Percentiles rank a stretch among this genome's conserved stretches.
These are phyloP conservation scores for Pneumocystis canis DNA, from an alignment of 1,139 yeast species.

Conservation along the genomic window DNA sequence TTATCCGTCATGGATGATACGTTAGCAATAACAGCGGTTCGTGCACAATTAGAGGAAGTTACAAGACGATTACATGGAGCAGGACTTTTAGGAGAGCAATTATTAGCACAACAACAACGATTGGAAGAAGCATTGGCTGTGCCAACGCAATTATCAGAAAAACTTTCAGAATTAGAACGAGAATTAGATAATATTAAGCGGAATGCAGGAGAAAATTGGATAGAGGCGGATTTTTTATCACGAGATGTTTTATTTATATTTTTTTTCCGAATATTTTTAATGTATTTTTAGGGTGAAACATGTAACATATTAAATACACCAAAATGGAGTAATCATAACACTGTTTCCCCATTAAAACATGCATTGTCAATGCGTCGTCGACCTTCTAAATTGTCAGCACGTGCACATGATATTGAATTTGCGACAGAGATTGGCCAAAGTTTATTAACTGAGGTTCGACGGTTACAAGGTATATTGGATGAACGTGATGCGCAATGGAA, in stretches of 20 bases:
- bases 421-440: slow-evolving; percentile 75
- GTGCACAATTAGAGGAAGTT: background rate
- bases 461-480: slow-evolving; percentile 37
- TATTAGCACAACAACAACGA: background rate
- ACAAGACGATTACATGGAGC: background rate
- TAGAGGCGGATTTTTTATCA: background rate
- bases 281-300: background rate
- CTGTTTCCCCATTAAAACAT: background rate
- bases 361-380: slow-evolving; percentile 17
- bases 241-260: background rate
- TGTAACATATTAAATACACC: background rate
- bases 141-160: background rate
- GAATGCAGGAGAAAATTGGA: background rate
- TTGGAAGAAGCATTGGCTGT: background rate
- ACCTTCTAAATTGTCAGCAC: background rate
- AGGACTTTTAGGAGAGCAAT: background rate
- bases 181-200: background rate
- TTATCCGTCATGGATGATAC: background rate
- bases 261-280: slow-evolving; percentile 3
- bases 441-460: slow-evolving; percentile 61
- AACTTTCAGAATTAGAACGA: background rate
- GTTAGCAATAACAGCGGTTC: background rate
- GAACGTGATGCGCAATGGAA: slow-evolving; percentile 34
- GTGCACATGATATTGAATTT: slow-evolving; percentile 49
- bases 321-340: background rate